Base-by-base conservation (phyloP, 2,329 filamentous ascomycete genomes). In the Cadophora gregata region DNA sequence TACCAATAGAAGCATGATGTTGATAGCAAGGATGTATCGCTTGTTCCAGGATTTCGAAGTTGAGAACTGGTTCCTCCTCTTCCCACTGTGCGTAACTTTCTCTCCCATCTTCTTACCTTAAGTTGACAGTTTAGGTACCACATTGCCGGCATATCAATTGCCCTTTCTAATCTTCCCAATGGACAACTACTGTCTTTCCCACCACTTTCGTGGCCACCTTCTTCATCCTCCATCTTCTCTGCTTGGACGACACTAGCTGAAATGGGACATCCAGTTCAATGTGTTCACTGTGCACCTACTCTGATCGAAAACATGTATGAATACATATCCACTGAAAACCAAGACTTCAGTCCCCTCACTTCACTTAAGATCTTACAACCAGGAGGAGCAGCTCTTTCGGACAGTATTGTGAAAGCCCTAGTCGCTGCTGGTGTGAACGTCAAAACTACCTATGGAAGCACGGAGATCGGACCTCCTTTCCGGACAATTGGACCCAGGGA, bases 21-120 rank as follows among this genome's bases (percentile, higher is more conserved):
- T 75, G 16, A 77, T 77, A 68, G 75, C 76, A 36, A 68, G 75
- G 42, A 77, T 77, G 75, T 76, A 77, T 65, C 72, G 76, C 33
- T 66, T 77, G 16, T 76, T 76, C 60, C 76, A 73, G 48, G 71
- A 75, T n/a, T 75, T 76, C 51, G 65, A 72, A 27, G 64, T 76
- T 21, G 70, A 75, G 27, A 77, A 78, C 45, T 77, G 75, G 75
- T 77, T 76, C 69, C 74, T 77, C 25, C 69, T 76, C 12, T 78
- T 78, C 63, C 75, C 75, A 33, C 64, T 78, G 74, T 76, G 65
- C 66, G 72, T 24, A 24, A 1, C 47, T n/a, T 12, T 10, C 38
- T 42, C 45, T 42, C 31, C 21, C 51, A 16, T n/a, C 33, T 24
- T 56, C 27, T 31, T 3, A 29, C n/a, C n/a, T n/a, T n/a, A 42